phyloP scores from a whole-genome alignment of 306 rosid species.

The Comarum palustre region DNA sequence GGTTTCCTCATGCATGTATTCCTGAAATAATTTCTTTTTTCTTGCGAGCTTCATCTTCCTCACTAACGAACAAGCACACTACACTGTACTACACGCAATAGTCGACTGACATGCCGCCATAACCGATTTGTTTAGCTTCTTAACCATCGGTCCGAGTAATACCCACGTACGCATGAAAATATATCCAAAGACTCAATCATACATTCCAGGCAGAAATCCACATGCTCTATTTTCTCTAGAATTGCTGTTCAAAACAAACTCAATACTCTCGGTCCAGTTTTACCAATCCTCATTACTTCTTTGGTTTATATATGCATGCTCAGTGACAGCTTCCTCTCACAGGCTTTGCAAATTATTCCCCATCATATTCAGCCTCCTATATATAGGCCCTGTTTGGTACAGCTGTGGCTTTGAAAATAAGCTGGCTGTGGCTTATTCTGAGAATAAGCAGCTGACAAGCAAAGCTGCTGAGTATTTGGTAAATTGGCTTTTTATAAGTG shows the following conservation, averaged over 20 bases:
- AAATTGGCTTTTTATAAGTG: too few relatives aligned
- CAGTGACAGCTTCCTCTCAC: constrained; percentile 41
- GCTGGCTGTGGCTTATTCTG: too few relatives aligned
- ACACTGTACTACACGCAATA: background rate
- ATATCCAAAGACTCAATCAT: background rate
- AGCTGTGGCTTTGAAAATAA: too few relatives aligned
- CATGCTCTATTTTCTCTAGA: constrained; percentile 5
- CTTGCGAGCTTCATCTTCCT: constrained; percentile 2
- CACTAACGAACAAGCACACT: constrained; percentile 3
- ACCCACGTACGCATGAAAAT: constrained; percentile 12
- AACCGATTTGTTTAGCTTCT: background rate
- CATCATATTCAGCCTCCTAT: constrained; percentile 1
- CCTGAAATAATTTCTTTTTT: background rate
- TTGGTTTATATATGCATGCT: background rate
- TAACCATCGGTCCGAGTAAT: constrained; percentile 1
- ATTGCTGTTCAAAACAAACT: background rate
- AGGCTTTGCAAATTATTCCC: constrained; percentile 25
- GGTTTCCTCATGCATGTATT: background rate
- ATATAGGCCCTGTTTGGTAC: too few relatives aligned
- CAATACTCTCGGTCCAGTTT: background rate
- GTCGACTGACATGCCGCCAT: background rate
- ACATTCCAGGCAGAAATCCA: background rate
- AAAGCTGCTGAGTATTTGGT: too few relatives aligned
- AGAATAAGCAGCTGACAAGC: too few relatives aligned
- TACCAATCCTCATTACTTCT: background rate